Evolutionary conservation across 257 asterid species (phyloP), one percentile per base, ranked within the genome.

Genomic region (Vinca minor): DNA sequence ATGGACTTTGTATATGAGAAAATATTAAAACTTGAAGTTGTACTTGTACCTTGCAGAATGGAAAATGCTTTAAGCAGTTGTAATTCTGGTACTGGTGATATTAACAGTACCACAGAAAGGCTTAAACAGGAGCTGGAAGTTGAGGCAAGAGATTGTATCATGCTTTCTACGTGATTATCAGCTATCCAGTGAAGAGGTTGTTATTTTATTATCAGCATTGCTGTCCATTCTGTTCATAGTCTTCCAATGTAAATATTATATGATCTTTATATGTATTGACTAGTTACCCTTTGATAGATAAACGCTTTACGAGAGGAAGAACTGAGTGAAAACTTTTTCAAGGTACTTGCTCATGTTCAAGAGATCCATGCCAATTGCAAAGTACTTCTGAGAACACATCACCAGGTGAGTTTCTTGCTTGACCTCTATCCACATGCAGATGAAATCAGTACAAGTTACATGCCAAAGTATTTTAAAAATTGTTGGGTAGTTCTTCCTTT

Each of bases 341-440:
- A 87, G 84, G 97, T 97, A 53, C 96, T 92, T 73, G 86, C 95
- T 80, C 98, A 92, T 80, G 98, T 92, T 73, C 98, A 92, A 75
- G 97, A 89, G 77, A 92, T 92, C 34, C 98, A 92, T 81, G 85
- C 88, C 69, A 92, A 92, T 70, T 92, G 98, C 81, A 92, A 92
- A 87, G 87, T 92, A 48, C 81, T 92, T 73, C 74, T 89, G 53
- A 82, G 98, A 80, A 92, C 97, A n/a, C 97, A 92, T 79, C 98
- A 92, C 83, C 98, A 92, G 95, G 96, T 91, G 76, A 75, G 47
- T 65, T 20, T 64, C 78, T 14, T 44, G 21, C 49, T 56, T 62
- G 63, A 39, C 36, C 14, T 20, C n/a, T n/a, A n/a, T n/a, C n/a
- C n/a, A n/a, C 18, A 31, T 12, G 6, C 25, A 32, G 15, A 56